A percentile compares a stretch with the other conserved stretches of the same genome.
phyloP scores from a whole-genome alignment of 805 yeast genomes.

The Teunomyces tritomae region DNA sequence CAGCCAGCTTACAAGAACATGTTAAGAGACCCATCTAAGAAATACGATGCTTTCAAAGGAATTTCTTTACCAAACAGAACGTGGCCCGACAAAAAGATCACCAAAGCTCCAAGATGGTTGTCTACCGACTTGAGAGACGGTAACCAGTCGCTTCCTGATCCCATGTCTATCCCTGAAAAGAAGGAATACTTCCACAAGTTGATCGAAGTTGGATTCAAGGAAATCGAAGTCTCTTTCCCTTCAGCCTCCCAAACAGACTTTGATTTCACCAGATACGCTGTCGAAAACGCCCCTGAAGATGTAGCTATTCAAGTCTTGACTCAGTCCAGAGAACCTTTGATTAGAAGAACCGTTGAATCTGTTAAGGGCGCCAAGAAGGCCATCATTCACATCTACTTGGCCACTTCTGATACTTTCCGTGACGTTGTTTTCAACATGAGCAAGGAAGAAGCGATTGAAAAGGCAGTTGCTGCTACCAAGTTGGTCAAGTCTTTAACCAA shows the following conservation, averaged over 20 bases:
- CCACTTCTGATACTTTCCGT: slow-evolving; percentile 72
- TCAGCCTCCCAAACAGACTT: slow-evolving; percentile 82
- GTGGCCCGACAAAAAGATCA: slow-evolving; percentile 68
- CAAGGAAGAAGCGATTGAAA: slow-evolving; percentile 60
- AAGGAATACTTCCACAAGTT: slow-evolving; percentile 72
- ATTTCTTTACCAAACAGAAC: slow-evolving; percentile 58
- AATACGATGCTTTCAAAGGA: slow-evolving; percentile 57
- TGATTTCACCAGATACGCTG: slow-evolving; percentile 78
- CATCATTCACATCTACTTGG: slow-evolving; percentile 68
- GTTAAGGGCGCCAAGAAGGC: slow-evolving; percentile 72
- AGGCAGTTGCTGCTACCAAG: slow-evolving; percentile 70
- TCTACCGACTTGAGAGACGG: slow-evolving; percentile 81
- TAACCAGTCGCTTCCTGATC: slow-evolving; percentile 79
- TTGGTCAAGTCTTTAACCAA: slow-evolving; percentile 67
- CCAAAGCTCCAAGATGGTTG: slow-evolving; percentile 77
- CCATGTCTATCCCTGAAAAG: slow-evolving; percentile 73
- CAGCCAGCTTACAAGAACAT: slow-evolving; percentile 33
- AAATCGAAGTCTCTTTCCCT: slow-evolving; percentile 78
- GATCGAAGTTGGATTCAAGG: slow-evolving; percentile 72
- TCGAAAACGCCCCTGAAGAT: slow-evolving; percentile 74
- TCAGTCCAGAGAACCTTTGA: slow-evolving; percentile 73
- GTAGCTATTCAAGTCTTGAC: slow-evolving; percentile 71
- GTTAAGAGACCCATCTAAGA: slow-evolving; percentile 68
- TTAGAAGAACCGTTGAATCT: slow-evolving; percentile 71
- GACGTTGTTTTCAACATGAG: slow-evolving; percentile 75